phyloP scores from a whole-genome alignment of 345 rosid species.

The Clarkia xantiana region DNA sequence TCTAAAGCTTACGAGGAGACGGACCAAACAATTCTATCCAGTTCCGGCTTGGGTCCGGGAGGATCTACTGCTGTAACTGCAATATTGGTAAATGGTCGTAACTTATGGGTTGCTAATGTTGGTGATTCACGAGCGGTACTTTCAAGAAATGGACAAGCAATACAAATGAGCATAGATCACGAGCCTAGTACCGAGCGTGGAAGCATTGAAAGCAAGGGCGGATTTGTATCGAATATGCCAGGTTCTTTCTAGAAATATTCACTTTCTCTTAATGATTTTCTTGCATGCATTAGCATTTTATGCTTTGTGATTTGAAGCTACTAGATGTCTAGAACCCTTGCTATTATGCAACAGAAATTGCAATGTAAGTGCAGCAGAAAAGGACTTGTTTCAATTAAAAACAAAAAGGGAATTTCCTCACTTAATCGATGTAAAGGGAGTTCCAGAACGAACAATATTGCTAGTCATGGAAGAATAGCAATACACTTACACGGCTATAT shows the following conservation, averaged over 20 bases:
- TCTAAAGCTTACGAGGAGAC: slow-evolving; percentile 44
- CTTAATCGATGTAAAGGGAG: too few relatives aligned
- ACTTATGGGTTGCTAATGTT: slow-evolving; percentile 49
- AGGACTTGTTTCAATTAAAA: too few relatives aligned
- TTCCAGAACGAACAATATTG: too few relatives aligned
- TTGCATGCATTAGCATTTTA: too few relatives aligned
- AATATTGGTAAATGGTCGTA: slow-evolving; percentile 37
- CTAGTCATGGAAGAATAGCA: too few relatives aligned
- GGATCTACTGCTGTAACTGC: slow-evolving; percentile 68
- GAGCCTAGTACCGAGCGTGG: slow-evolving; percentile 53
- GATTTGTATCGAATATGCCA: slow-evolving; percentile 68
- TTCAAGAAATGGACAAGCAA: slow-evolving; percentile 36
- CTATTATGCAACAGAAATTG: too few relatives aligned
- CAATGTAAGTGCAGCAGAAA: too few relatives aligned
- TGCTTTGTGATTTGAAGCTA: neutral
- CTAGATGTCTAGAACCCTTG: too few relatives aligned
- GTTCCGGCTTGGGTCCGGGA: slow-evolving; percentile 47
- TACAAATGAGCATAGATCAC: slow-evolving; percentile 45
- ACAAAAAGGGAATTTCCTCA: too few relatives aligned
- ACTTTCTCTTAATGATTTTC: too few relatives aligned
- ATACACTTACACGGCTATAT: too few relatives aligned
- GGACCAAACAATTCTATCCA: slow-evolving; percentile 43
- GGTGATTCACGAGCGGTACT: slow-evolving; percentile 62
- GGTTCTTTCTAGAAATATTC: slow-evolving; percentile 14
- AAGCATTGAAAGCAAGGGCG: slow-evolving; percentile 47